Conservation (phyloP, 768 basidiomycete genomes). For the Boletus rubescentipes region DNA sequence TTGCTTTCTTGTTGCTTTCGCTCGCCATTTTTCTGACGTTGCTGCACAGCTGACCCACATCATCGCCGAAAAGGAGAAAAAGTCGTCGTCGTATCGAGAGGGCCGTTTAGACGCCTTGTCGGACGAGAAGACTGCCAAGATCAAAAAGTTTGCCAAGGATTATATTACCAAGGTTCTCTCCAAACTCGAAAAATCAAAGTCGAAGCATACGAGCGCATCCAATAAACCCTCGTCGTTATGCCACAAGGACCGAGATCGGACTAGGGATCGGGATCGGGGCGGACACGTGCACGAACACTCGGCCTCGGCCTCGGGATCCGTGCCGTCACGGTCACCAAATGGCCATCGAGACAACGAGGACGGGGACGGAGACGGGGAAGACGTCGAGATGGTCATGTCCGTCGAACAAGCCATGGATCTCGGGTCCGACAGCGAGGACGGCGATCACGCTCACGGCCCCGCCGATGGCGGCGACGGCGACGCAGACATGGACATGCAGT, state of each 20-base stretch:
- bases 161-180: slow-evolving; percentile 80
- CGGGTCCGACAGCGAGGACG: slow-evolving; percentile 37
- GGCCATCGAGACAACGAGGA: slow-evolving; percentile 9
- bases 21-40: background rate
- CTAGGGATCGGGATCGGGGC: background rate
- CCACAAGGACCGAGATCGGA: slow-evolving; percentile 7
- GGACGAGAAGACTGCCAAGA: slow-evolving; percentile 84
- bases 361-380: slow-evolving; percentile 21
- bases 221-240: slow-evolving; percentile 22
- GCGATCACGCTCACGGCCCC: slow-evolving; percentile 10
- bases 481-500: slow-evolving; percentile 20
- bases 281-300: background rate
- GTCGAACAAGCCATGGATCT: slow-evolving; percentile 48
- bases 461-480: slow-evolving; percentile 12
- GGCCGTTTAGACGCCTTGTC: slow-evolving; percentile 71
- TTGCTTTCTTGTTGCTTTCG: background rate
- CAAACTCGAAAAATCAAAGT: slow-evolving; percentile 52
- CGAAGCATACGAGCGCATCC: slow-evolving; percentile 15
- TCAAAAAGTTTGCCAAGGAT: slow-evolving; percentile 92
- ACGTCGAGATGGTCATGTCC: slow-evolving; percentile 36
- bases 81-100: slow-evolving; percentile 76
- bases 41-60: slow-evolving; percentile 70
- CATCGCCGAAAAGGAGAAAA: slow-evolving; percentile 95
- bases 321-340: slow-evolving; percentile 6
- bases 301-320: slow-evolving; percentile 19